phyloP scores from a whole-genome alignment of 768 basidiomycete species.

The Hortiboletus flavorubellus region DNA sequence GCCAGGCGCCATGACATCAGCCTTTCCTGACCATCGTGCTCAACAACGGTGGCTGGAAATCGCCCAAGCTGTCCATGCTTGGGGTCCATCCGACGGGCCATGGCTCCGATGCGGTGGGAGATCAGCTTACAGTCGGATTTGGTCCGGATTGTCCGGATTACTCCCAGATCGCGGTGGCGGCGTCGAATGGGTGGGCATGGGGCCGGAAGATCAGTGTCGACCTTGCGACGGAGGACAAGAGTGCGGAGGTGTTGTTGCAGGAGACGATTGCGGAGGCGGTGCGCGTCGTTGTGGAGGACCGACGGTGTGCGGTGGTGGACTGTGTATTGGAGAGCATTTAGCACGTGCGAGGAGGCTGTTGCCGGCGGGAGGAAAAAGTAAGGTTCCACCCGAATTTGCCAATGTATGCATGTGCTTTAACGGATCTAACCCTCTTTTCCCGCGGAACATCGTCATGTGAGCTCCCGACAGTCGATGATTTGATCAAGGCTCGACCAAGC shows the following conservation, averaged over 20 bases:
- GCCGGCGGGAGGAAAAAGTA: no score
- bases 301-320: conserved; percentile 63
- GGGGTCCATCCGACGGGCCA: conserved; percentile 59
- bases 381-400: no score
- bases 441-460: no score
- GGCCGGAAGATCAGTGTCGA: conserved; percentile 37
- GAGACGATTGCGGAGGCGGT: conserved; percentile 47
- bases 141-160: conserved; percentile 62
- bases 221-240: conserved; percentile 24
- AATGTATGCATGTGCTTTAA: no score
- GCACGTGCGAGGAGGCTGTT: not conserved
- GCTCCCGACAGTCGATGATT: no score
- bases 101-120: conserved; percentile 44
- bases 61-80: conserved; percentile 62
- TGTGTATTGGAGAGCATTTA: conserved; percentile 48
- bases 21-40: conserved; percentile 69
- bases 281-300: conserved; percentile 52
- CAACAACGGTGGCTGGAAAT: conserved; percentile 72
- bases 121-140: conserved; percentile 58
- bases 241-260: conserved; percentile 25
- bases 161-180: conserved; percentile 59
- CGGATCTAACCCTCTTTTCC: no score
- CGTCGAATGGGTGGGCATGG: conserved; percentile 68
- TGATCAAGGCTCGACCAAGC: no score
- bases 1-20: conserved; percentile 28